Conservation (phyloP, 768 basidiomycete genomes). For the Tricholoma flavovirens region DNA sequence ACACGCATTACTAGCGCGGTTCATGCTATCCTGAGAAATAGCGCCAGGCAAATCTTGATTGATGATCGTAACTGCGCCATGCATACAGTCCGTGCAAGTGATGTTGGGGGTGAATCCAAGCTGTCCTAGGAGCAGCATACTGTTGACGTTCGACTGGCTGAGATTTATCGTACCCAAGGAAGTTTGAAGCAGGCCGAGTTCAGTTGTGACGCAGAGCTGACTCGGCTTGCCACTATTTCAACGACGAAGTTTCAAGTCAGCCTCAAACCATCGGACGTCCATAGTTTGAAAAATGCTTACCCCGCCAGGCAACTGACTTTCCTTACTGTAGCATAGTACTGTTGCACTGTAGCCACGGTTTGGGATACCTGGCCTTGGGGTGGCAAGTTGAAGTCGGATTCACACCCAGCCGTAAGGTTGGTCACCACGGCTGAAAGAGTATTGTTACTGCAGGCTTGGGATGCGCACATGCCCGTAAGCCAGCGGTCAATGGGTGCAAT, state of each 20-base stretch:
- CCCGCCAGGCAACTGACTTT: constrained; percentile 50
- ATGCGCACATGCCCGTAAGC: constrained; percentile 45
- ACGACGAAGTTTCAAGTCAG: not conserved
- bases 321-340: constrained; percentile 42
- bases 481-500: constrained; percentile 40
- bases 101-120: constrained; percentile 25
- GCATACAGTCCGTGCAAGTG: constrained; percentile 40
- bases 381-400: constrained; percentile 25
- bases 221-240: constrained; percentile 12
- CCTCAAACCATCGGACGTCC: not conserved
- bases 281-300: constrained; percentile 29
- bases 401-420: constrained; percentile 45
- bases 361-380: constrained; percentile 9
- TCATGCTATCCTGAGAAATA: constrained; percentile 16
- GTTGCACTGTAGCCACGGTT: constrained; percentile 29
- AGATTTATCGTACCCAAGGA: constrained; percentile 27
- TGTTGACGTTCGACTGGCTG: constrained; percentile 19
- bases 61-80: constrained; percentile 36
- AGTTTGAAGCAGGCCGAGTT: constrained; percentile 40
- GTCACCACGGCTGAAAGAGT: constrained; percentile 39
- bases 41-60: constrained; percentile 27
- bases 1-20: constrained; percentile 25
- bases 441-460: constrained; percentile 43
- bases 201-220: constrained; percentile 49
- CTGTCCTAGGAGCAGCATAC: constrained; percentile 6